Percentiles rank a stretch among this genome's conserved stretches.
phyloP scores from a whole-genome alignment of 257 asterid species.

The Rehmannia glutinosa region DNA sequence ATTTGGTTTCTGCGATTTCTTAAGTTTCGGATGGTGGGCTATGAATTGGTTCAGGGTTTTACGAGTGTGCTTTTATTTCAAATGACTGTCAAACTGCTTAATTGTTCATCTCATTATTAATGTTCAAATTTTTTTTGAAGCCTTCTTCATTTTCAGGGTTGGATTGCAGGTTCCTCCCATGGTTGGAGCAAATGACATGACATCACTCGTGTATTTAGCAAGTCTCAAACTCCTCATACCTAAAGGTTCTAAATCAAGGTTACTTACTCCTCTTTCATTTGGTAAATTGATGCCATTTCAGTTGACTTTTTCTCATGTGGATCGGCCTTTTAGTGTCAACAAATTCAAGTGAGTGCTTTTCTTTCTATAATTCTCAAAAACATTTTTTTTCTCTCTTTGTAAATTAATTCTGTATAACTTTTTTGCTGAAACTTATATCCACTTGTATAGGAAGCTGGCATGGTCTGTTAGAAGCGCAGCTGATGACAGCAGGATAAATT shows the following conservation, averaged over 20 bases:
- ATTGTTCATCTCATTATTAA: not conserved
- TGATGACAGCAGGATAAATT: conserved; percentile 47
- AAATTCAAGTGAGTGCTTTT: conserved; percentile 24
- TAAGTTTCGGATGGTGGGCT: not conserved
- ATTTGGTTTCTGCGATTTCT: not conserved
- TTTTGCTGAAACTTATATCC: conserved; percentile 4
- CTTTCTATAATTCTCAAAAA: not conserved
- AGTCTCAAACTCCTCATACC: conserved; percentile 13
- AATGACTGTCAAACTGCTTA: not conserved
- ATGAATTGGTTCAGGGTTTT: no score
- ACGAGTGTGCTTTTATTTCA: not conserved
- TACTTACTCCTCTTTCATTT: conserved; percentile 12
- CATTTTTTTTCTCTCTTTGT: not conserved
- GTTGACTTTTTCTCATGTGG: conserved; percentile 9
- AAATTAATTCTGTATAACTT: not conserved
- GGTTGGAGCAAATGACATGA: conserved; percentile 21
- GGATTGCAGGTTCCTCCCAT: conserved; percentile 21
- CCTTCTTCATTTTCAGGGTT: not conserved
- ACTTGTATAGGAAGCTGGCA: conserved; percentile 38
- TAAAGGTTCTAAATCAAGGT: conserved; percentile 11
- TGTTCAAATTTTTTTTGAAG: not conserved
- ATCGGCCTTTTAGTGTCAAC: conserved; percentile 14
- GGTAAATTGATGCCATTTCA: conserved; percentile 22
- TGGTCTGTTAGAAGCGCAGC: conserved; percentile 70
- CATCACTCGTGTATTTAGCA: conserved; percentile 23